phyloP scores from a whole-genome alignment of 2,329 filamentous ascomycete species.

The Claviceps sp. region DNA sequence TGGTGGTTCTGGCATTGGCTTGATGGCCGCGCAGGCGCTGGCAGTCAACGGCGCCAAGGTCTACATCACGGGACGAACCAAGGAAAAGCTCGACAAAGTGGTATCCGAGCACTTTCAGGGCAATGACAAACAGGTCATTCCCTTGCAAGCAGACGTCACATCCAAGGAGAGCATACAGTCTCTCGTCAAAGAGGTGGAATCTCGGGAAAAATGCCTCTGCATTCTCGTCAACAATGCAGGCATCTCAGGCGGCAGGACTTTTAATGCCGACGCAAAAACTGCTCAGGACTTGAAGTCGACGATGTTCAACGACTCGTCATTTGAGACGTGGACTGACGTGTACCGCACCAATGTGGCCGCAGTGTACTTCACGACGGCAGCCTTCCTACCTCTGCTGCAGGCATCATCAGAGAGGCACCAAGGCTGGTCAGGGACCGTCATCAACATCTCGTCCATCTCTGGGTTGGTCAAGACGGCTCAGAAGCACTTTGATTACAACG shows the following conservation, averaged over 20 bases:
- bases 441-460: conserved; percentile 57
- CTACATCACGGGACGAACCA: conserved; percentile 54
- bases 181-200: conserved; percentile 43
- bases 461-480: conserved; percentile 49
- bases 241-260: conserved; percentile 39
- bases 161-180: conserved; percentile 44
- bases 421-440: conserved; percentile 44
- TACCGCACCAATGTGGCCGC: conserved; percentile 67
- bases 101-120: conserved; percentile 43
- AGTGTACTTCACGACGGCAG: conserved; percentile 50
- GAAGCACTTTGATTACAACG: conserved; percentile 53
- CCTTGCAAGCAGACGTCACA: conserved; percentile 48
- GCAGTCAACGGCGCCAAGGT: conserved; percentile 55
- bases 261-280: conserved; percentile 36
- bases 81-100: conserved; percentile 47
- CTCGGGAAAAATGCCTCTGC: conserved; percentile 43
- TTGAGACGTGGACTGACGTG: conserved; percentile 58
- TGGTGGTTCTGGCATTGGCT: conserved; percentile 49
- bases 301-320: conserved; percentile 53
- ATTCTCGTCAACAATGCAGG: conserved; percentile 59
- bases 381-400: conserved; percentile 49
- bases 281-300: conserved; percentile 41
- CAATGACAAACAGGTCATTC: conserved; percentile 41
- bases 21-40: conserved; percentile 56
- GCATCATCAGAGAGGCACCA: conserved; percentile 27